phyloP scores from a whole-genome alignment of 139 green algal species.

The Chlamydomonas incerta region DNA sequence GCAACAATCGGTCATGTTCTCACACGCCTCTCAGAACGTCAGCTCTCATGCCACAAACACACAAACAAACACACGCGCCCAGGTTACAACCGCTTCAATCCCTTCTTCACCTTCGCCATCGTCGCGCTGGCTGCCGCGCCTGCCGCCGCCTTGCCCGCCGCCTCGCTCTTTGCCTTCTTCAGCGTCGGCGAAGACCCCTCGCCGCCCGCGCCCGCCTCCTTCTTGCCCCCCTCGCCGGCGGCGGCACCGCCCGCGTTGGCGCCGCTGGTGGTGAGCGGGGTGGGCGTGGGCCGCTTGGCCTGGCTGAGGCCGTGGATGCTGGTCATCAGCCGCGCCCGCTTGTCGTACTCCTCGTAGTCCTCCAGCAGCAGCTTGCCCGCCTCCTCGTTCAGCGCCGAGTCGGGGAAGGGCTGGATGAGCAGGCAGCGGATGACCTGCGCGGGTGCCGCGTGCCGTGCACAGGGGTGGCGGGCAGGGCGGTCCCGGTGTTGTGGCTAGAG shows the following conservation, averaged over 20 bases:
- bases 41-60: too few species aligned
- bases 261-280: constrained; percentile 77
- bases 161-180: constrained; percentile 73
- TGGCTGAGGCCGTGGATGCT: constrained; percentile 69
- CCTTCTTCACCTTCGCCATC: constrained; percentile 77
- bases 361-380: constrained; percentile 95
- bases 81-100: constrained; percentile 80
- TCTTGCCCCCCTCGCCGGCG: constrained; percentile 38
- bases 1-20: too few species aligned
- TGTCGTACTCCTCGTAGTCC: constrained; percentile 88
- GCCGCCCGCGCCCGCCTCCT: not conserved
- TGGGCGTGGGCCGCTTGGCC: constrained; percentile 62
- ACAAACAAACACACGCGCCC: not conserved
- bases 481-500: too few species aligned
- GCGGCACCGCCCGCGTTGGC: constrained; percentile 81
- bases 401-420: constrained; percentile 96
- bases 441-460: not conserved
- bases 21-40: too few species aligned
- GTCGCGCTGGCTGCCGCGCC: constrained; percentile 57
- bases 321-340: constrained; percentile 92
- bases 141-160: constrained; percentile 36
- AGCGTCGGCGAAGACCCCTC: constrained; percentile 43
- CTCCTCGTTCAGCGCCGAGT: constrained; percentile 98
- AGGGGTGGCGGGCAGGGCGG: not conserved
- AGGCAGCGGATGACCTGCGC: constrained; percentile 91